A percentile compares a stretch with the other conserved stretches of the same genome.
These are phyloP conservation scores for Fusarium liriodendri DNA, from an alignment of 2,329 filamentous ascomycete species.

Conservation along the genomic window DNA sequence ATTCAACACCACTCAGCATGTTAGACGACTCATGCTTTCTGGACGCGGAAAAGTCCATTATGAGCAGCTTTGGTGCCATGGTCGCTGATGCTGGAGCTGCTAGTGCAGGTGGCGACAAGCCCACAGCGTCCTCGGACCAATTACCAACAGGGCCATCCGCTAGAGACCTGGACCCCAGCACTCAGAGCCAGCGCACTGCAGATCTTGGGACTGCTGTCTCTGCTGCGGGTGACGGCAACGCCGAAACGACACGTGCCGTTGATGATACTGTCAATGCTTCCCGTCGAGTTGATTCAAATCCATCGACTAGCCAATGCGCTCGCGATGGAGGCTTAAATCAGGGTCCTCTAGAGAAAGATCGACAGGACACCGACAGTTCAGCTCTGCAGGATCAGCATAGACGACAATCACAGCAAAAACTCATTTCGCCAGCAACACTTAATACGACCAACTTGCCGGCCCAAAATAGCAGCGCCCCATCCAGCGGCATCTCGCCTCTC, in stretches of 20 bases:
- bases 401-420: slow-evolving; percentile 21
- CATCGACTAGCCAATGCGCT: not conserved
- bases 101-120: slow-evolving; percentile 35
- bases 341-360: not conserved
- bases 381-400: not conserved
- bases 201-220: slow-evolving; percentile 28
- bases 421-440: slow-evolving; percentile 34
- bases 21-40: slow-evolving; percentile 43
- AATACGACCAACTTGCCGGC: slow-evolving; percentile 32
- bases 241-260: slow-evolving; percentile 35
- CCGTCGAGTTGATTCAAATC: slow-evolving; percentile 11
- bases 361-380: not conserved
- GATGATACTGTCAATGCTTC: slow-evolving; percentile 14
- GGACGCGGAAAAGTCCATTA: slow-evolving; percentile 17
- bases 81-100: slow-evolving; percentile 10
- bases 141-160: slow-evolving; percentile 27
- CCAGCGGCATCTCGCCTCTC: slow-evolving; percentile 33
- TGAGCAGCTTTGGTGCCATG: slow-evolving; percentile 12
- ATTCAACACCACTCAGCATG: slow-evolving; percentile 44
- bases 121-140: slow-evolving; percentile 30
- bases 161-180: slow-evolving; percentile 19
- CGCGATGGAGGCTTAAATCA: slow-evolving; percentile 5
- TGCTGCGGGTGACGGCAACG: slow-evolving; percentile 20
- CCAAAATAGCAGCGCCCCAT: slow-evolving; percentile 44
- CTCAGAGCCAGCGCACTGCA: slow-evolving; percentile 23